Conservation (phyloP, 2,329 filamentous ascomycete genomes). For the Paecilomyces dactylethromorphus region DNA sequence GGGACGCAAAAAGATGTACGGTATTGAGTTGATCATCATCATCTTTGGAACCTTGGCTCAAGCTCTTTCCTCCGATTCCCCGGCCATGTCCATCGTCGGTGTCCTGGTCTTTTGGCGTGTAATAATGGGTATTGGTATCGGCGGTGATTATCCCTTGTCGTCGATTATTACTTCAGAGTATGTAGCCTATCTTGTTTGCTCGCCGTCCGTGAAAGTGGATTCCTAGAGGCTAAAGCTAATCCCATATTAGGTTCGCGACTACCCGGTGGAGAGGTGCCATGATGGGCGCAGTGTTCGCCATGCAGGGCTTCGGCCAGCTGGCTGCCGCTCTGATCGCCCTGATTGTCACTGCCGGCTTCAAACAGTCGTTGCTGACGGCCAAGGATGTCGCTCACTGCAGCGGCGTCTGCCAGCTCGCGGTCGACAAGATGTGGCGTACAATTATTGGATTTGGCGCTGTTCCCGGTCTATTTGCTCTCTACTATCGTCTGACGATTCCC, state of each 20-base stretch:
- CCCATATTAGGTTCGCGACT: slow-evolving; percentile 58
- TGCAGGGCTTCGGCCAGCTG: slow-evolving; percentile 80
- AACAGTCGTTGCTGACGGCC: slow-evolving; percentile 52
- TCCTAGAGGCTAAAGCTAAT: no score
- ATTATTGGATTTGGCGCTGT: slow-evolving; percentile 77
- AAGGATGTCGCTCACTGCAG: slow-evolving; percentile 52
- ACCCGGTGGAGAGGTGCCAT: slow-evolving; percentile 81
- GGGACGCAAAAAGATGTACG: slow-evolving; percentile 79
- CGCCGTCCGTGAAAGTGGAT: not conserved
- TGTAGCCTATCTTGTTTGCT: slow-evolving; percentile 12
- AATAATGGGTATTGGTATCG: slow-evolving; percentile 71
- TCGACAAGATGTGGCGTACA: slow-evolving; percentile 83
- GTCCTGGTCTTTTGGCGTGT: slow-evolving; percentile 72
- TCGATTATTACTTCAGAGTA: slow-evolving; percentile 76
- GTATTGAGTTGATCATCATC: slow-evolving; percentile 71
- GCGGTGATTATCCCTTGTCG: slow-evolving; percentile 76
- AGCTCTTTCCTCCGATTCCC: slow-evolving; percentile 58
- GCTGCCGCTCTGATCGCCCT: slow-evolving; percentile 68
- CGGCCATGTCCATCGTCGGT: slow-evolving; percentile 50
- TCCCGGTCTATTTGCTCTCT: slow-evolving; percentile 72
- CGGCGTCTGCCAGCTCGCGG: slow-evolving; percentile 58
- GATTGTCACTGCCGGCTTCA: slow-evolving; percentile 67
- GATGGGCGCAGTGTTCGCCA: slow-evolving; percentile 81
- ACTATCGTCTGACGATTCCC: slow-evolving; percentile 80
- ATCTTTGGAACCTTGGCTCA: slow-evolving; percentile 72